These are phyloP conservation scores for Euphorbia lathyris DNA, from an alignment of 345 rosid species.

Conservation along the genomic window DNA sequence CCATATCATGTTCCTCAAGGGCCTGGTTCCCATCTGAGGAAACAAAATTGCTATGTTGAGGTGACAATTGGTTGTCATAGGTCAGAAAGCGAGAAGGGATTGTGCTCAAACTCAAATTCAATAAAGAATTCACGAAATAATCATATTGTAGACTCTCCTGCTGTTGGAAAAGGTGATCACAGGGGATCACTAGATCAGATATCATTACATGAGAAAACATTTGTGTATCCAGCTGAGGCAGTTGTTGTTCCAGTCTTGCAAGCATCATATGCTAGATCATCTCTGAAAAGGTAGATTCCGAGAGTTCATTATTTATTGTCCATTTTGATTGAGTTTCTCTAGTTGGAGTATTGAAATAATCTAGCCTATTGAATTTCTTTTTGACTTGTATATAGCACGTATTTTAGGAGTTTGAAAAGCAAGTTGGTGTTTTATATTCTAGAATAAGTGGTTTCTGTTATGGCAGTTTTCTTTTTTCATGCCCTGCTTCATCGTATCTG, in stretches of 20 bases:
- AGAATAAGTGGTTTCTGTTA: not conserved
- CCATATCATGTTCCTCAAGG: constrained; percentile 67
- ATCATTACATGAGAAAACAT: constrained; percentile 54
- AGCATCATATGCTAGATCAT: constrained; percentile 76
- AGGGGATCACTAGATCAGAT: constrained; percentile 43
- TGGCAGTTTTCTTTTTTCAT: not conserved
- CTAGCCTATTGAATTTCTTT: not conserved
- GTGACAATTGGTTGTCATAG: constrained; percentile 76
- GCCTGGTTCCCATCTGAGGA: constrained; percentile 53
- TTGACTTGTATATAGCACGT: not conserved
- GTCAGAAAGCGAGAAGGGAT: constrained; percentile 41
- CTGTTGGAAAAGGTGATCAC: constrained; percentile 52
- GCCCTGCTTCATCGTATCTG: not conserved
- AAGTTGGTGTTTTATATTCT: not conserved
- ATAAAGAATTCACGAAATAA: constrained; percentile 49
- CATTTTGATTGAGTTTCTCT: not conserved
- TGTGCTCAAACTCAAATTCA: constrained; percentile 38
- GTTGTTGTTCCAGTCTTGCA: constrained; percentile 88
- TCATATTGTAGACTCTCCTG: constrained; percentile 55
- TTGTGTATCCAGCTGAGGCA: constrained; percentile 87
- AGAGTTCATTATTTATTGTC: constrained; percentile 9
- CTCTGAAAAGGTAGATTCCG: constrained; percentile 70
- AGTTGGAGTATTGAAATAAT: not conserved
- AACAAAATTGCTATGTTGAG: constrained; percentile 71
- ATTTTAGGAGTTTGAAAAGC: not conserved